Conservation (phyloP, 805 yeast genomes). For the Wickerhamomyces subpelliculosus region DNA sequence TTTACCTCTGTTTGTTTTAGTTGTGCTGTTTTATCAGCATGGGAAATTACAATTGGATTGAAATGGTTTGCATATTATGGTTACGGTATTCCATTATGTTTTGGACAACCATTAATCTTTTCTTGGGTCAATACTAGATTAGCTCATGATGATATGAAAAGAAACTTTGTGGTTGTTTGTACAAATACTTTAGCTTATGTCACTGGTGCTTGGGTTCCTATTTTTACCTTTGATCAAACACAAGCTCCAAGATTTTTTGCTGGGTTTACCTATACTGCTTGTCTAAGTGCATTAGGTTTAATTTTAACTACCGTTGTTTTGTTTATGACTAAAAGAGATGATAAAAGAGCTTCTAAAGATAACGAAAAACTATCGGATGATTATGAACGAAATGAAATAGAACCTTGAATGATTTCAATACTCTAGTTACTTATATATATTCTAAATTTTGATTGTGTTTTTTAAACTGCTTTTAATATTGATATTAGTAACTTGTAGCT, state of each 20-base stretch:
- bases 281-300: slow-evolving; percentile 25
- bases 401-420: too few relatives aligned
- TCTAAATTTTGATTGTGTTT: too few relatives aligned
- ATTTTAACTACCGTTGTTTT: slow-evolving; percentile 1
- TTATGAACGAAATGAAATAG: too few relatives aligned
- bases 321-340: not conserved
- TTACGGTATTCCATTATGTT: slow-evolving; percentile 38
- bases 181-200: slow-evolving; percentile 34
- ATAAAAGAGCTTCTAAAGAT: not conserved
- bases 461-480: too few relatives aligned
- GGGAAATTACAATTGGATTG: slow-evolving; percentile 38
- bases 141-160: slow-evolving; percentile 19
- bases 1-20: slow-evolving; percentile 37
- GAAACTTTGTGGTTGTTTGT: slow-evolving; percentile 27
- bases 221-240: slow-evolving; percentile 28
- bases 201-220: slow-evolving; percentile 31
- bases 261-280: slow-evolving; percentile 31
- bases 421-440: too few relatives aligned
- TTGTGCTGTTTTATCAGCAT: slow-evolving; percentile 34
- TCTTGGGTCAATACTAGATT: slow-evolving; percentile 46
- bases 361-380: not conserved
- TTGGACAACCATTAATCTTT: slow-evolving; percentile 48
- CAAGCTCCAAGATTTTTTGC: slow-evolving; percentile 27
- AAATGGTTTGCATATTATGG: slow-evolving; percentile 44
- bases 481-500: too few relatives aligned